Conservation (phyloP, 495 filamentous ascomycete species). For the Chaetomidium leptoderma region DNA sequence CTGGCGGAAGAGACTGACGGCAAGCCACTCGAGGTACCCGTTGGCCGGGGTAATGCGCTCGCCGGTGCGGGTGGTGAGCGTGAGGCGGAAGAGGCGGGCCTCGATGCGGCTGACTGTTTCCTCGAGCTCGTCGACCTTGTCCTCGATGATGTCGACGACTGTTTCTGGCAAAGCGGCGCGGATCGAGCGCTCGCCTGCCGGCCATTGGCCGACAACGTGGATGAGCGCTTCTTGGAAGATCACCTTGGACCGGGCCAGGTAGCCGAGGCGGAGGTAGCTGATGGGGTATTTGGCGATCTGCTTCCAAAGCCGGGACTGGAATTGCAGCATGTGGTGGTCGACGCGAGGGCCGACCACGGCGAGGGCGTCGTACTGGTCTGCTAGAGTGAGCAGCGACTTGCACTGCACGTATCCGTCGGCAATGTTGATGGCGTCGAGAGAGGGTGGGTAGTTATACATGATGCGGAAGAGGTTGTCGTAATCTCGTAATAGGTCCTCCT, state of each 20-base stretch:
- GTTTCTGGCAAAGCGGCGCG: constrained; percentile 62
- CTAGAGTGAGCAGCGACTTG: constrained; percentile 76
- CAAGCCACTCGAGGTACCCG: constrained; percentile 82
- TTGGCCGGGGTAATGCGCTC: constrained; percentile 74
- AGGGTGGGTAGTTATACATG: constrained; percentile 85
- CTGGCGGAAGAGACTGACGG: constrained; percentile 76
- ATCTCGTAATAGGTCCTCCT: constrained; percentile 71
- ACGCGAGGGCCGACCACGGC: constrained; percentile 83
- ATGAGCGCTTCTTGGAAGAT: constrained; percentile 88
- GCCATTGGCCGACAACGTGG: constrained; percentile 92
- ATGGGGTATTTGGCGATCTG: constrained; percentile 93
- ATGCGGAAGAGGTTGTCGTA: constrained; percentile 91
- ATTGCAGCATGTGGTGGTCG: constrained; percentile 87
- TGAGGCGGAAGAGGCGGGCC: constrained; percentile 72
- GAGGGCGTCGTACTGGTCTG: constrained; percentile 88
- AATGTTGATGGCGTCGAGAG: constrained; percentile 77
- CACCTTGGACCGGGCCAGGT: constrained; percentile 73
- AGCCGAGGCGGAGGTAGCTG: constrained; percentile 83
- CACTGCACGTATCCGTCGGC: constrained; percentile 87
- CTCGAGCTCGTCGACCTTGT: constrained; percentile 82
- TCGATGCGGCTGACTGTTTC: constrained; percentile 65
- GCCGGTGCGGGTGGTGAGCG: constrained; percentile 70
- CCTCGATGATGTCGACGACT: constrained; percentile 83
- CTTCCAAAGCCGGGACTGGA: constrained; percentile 82
- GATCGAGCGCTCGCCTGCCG: constrained; percentile 68